These are phyloP conservation scores for Pouteria glomerata DNA, from an alignment of 148 eudicot species.

Conservation along the genomic window DNA sequence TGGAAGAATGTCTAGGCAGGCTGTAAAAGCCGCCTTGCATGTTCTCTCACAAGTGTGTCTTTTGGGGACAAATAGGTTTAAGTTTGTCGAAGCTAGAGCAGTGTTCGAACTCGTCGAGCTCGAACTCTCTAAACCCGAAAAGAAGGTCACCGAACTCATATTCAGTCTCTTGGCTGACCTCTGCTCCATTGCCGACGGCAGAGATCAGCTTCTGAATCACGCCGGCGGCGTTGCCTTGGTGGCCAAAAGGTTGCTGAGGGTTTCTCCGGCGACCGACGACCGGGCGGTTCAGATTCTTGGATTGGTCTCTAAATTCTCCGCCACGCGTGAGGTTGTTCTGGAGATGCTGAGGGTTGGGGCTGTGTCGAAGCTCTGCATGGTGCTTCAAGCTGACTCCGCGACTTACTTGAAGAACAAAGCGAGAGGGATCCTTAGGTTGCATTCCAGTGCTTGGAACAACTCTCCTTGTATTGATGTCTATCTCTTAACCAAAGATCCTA, in stretches of 20 bases:
- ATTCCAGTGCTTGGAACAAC: constrained; percentile 50
- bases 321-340: constrained; percentile 29
- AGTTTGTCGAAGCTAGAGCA: constrained; percentile 44
- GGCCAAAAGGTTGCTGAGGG: constrained; percentile 43
- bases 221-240: constrained; percentile 42
- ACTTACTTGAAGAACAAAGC: constrained; percentile 50
- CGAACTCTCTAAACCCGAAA: constrained; percentile 22
- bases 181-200: constrained; percentile 58
- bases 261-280: constrained; percentile 49
- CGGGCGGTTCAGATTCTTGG: constrained; percentile 38
- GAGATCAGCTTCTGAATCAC: constrained; percentile 51
- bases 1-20: background rate
- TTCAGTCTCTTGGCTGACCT: constrained; percentile 46
- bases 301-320: constrained; percentile 37
- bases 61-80: constrained; percentile 38
- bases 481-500: constrained; percentile 39
- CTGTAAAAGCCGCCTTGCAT: constrained; percentile 26
- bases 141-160: constrained; percentile 34
- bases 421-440: constrained; percentile 52
- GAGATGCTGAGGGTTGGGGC: constrained; percentile 64
- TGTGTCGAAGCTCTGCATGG: constrained; percentile 60
- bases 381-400: constrained; percentile 49
- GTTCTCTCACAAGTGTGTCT: constrained; percentile 27
- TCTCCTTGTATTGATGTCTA: constrained; percentile 65
- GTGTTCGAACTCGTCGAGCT: constrained; percentile 46